A percentile compares a stretch with the other conserved stretches of the same genome.
These are phyloP conservation scores for Pseudisothecium myosuroides DNA, from an alignment of 225 moss, liverwort and hornwort species.

Conservation along the genomic window DNA sequence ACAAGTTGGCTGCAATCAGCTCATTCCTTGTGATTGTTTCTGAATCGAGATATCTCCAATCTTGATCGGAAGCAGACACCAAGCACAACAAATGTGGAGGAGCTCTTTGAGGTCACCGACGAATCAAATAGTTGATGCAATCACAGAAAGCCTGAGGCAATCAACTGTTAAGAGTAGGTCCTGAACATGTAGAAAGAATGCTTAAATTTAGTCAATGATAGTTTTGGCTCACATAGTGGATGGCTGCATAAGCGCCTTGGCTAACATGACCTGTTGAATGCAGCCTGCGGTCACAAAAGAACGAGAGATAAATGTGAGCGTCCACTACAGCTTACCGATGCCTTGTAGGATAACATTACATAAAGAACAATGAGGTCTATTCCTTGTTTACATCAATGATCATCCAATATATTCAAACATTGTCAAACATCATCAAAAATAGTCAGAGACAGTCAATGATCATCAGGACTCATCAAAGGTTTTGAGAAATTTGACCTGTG, in stretches of 20 bases:
- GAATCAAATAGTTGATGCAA: not conserved
- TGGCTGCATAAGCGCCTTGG: not conserved
- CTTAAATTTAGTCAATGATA: not conserved
- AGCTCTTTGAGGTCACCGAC: not conserved
- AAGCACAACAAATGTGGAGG: not conserved
- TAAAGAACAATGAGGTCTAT: not conserved
- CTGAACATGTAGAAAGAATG: not conserved
- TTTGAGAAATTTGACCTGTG: not conserved
- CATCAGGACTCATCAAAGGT: not conserved
- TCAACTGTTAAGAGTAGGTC: not conserved
- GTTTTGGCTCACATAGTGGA: not conserved
- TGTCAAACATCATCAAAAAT: not conserved
- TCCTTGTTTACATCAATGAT: not conserved
- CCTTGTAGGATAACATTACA: not conserved
- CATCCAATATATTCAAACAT: not conserved
- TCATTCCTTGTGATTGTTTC: not conserved
- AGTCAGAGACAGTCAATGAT: not conserved
- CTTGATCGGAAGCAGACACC: not conserved
- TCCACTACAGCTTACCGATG: not conserved
- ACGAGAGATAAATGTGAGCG: not conserved
- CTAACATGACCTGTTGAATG: not conserved
- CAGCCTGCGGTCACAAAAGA: not conserved
- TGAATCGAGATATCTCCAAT: not conserved
- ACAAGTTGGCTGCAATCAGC: not conserved
- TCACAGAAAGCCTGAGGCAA: not conserved